phyloP scores from a whole-genome alignment of 116 monocot genomes.

The Iris pallida region DNA sequence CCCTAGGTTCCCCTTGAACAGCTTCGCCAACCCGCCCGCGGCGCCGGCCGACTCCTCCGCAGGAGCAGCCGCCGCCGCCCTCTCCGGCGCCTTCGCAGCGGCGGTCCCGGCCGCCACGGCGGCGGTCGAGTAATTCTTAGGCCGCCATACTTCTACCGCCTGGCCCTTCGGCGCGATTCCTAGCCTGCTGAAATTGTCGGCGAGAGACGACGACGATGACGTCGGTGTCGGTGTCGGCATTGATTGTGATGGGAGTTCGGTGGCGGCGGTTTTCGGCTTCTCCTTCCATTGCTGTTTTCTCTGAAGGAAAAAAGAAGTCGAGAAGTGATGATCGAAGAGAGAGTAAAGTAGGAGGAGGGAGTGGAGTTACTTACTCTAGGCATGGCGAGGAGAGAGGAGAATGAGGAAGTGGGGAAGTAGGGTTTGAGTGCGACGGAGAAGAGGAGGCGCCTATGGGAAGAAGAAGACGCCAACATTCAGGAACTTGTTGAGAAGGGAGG shows the following conservation, averaged over 20 bases:
- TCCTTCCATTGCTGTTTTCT: constrained; percentile 22
- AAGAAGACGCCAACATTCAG: no score
- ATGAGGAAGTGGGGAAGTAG: no score
- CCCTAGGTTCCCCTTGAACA: constrained; percentile 41
- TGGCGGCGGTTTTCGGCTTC: constrained; percentile 1
- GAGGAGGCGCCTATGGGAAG: no score
- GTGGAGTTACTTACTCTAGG: no score
- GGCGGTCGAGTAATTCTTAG: constrained; percentile 21
- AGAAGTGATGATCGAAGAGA: background rate
- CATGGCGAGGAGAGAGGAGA: no score
- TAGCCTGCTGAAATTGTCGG: constrained; percentile 19
- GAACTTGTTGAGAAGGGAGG: no score
- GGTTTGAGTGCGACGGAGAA: no score
- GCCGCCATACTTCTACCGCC: constrained; percentile 14
- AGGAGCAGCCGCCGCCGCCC: background rate
- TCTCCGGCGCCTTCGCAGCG: background rate
- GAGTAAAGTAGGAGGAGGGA: no score
- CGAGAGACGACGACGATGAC: background rate
- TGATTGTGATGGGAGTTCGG: background rate
- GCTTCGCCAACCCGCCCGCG: constrained; percentile 19
- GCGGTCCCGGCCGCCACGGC: background rate
- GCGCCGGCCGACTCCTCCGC: background rate
- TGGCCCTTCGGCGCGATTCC: constrained; percentile 6
- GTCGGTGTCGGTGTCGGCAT: background rate
- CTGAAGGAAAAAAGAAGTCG: background rate